Percentiles rank a stretch among this genome's conserved stretches.
Evolutionary conservation across 192 early-diverging fungal species (phyloP).

Genomic region (Podochytrium sp.): DNA sequence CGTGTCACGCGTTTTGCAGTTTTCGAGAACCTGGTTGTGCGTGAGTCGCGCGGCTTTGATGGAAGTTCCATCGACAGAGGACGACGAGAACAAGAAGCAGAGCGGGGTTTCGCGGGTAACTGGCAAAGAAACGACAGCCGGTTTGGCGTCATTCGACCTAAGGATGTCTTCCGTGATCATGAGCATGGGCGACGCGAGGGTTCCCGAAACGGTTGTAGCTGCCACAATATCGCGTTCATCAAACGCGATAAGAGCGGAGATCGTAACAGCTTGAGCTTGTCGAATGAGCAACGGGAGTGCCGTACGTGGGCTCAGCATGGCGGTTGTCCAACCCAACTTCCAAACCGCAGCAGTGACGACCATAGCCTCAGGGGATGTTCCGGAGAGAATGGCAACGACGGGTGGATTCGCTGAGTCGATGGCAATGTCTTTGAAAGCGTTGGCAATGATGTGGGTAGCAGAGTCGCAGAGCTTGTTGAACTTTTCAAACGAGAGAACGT

Average conservation of each 20-base stretch:
- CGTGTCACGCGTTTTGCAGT: not conserved
- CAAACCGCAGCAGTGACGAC: not conserved
- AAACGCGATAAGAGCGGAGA: not conserved
- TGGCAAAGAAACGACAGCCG: not conserved
- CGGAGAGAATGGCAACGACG: not conserved
- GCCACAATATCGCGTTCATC: not conserved
- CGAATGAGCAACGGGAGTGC: not conserved
- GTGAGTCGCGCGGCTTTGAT: slow-evolving; percentile 1
- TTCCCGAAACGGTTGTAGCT: not conserved
- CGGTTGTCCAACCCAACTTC: not conserved
- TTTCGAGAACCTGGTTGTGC: not conserved
- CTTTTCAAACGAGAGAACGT: not conserved
- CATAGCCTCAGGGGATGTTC: not conserved
- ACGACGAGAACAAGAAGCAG: slow-evolving; percentile 8
- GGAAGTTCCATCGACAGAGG: not conserved
- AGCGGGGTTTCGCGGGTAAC: not conserved
- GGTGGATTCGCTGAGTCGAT: not conserved
- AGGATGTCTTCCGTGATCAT: not conserved
- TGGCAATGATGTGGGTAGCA: not conserved
- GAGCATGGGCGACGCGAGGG: not conserved
- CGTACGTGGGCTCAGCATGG: not conserved
- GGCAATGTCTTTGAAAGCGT: not conserved
- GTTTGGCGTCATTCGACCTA: not conserved
- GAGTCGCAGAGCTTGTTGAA: not conserved
- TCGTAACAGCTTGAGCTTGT: not conserved